Conservation (phyloP, 352 stramenopile genomes). For the Poterioochromonas sp. region DNA sequence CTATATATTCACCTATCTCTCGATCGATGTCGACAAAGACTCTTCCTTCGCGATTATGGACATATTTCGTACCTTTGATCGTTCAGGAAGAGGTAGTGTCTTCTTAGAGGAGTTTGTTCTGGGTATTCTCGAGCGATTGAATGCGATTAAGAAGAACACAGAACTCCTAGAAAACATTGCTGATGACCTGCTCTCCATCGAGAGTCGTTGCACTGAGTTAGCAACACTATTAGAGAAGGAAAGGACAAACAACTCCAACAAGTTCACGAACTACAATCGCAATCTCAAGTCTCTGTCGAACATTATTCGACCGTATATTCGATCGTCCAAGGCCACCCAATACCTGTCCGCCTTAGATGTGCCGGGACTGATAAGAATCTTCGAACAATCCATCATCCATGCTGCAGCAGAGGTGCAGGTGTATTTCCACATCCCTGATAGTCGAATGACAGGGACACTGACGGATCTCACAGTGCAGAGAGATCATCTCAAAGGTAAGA, state of each 20-base stretch:
- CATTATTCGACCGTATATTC: neutral
- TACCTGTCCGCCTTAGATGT: neutral
- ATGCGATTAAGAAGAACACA: neutral
- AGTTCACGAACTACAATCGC: neutral
- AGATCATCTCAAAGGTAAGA: too few species aligned
- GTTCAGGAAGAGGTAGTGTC: constrained; percentile 10
- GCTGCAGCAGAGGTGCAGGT: neutral
- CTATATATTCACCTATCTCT: constrained; percentile 20
- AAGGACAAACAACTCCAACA: neutral
- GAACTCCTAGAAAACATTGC: constrained; percentile 2
- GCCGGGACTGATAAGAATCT: neutral
- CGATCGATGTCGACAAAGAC: constrained; percentile 10
- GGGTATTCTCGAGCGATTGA: neutral
- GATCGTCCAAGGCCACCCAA: neutral
- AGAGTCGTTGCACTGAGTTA: constrained; percentile 7
- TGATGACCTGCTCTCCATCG: neutral
- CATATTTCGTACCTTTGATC: constrained; percentile 27
- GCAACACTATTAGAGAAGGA: neutral
- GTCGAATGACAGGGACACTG: neutral
- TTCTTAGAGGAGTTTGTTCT: constrained; percentile 23
- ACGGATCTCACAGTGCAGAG: neutral
- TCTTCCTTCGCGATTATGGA: constrained; percentile 13
- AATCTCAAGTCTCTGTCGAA: neutral
- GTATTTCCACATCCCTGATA: constrained; percentile 16
- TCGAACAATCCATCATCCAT: neutral